Percentiles rank a stretch among this genome's conserved stretches.
Conservation (phyloP, 352 stramenopile species). For the Phytophthora cactorum region DNA sequence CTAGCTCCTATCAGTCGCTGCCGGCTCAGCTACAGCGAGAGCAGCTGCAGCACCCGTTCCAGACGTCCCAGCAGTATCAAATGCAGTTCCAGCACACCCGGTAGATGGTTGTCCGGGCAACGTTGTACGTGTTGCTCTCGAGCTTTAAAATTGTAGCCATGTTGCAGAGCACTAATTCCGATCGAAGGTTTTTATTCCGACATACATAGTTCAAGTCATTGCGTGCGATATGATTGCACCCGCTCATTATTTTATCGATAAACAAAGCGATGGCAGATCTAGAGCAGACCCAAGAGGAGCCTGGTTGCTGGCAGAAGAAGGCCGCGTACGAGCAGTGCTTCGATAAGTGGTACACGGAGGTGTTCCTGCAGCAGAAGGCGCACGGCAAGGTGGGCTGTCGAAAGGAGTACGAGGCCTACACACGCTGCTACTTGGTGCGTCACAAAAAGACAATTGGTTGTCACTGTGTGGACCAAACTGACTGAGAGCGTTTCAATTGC, state of each 20-base stretch:
- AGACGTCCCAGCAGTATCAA: constrained; percentile 39
- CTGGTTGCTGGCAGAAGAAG: constrained; percentile 76
- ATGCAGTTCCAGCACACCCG: constrained; percentile 41
- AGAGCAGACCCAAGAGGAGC: constrained; percentile 38
- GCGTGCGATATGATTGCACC: constrained; percentile 9
- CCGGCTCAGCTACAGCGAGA: constrained; percentile 43
- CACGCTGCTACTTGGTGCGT: constrained; percentile 71
- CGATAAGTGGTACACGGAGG: constrained; percentile 87
- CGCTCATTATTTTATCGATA: constrained; percentile 6
- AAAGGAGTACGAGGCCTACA: constrained; percentile 84
- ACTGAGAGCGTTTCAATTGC: constrained; percentile 1
- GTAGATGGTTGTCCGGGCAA: too few relatives aligned
- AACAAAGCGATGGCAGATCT: constrained; percentile 30
- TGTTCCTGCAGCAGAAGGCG: constrained; percentile 85
- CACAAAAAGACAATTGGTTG: background rate
- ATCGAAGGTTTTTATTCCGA: constrained; percentile 33
- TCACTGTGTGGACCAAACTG: background rate
- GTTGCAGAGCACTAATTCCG: constrained; percentile 31
- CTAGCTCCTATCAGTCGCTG: constrained; percentile 51
- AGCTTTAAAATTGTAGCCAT: constrained; percentile 37
- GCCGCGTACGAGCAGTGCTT: constrained; percentile 86
- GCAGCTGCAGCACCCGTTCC: constrained; percentile 41
- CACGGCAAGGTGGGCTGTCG: constrained; percentile 75
- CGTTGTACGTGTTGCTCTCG: constrained; percentile 17
- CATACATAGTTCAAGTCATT: constrained; percentile 33